Evolutionary conservation across 2,329 filamentous ascomycete species (phyloP).

Genomic region (Colletotrichum truncatum): DNA sequence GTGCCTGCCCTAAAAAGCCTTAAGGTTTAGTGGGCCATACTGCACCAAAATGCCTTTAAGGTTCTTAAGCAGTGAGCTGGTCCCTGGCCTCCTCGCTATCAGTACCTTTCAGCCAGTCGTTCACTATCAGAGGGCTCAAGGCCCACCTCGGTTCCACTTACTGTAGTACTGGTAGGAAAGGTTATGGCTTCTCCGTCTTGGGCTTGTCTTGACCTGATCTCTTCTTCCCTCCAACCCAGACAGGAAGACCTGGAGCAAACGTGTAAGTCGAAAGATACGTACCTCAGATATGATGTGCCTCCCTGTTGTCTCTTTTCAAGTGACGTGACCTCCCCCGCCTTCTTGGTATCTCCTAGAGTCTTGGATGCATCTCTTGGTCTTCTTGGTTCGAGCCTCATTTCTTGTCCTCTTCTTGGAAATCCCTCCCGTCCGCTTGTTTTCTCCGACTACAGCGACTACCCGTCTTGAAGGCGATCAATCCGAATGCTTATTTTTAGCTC

Average conservation of each 20-base stretch:
- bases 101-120: neutral
- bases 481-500: slow-evolving; percentile 17
- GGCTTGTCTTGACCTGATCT: neutral
- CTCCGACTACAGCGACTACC: neutral
- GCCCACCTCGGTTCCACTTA: neutral
- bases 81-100: slow-evolving; percentile 4
- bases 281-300: too few species aligned
- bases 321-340: neutral
- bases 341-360: slow-evolving; percentile 7
- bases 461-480: slow-evolving; percentile 8
- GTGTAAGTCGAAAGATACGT: neutral
- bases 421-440: neutral
- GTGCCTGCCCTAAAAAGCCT: slow-evolving; percentile 14
- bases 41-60: slow-evolving; percentile 6
- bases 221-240: too few species aligned
- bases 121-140: slow-evolving; percentile 1
- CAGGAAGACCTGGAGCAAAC: neutral
- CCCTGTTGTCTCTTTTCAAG: too few species aligned
- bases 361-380: slow-evolving; percentile 23
- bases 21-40: slow-evolving; percentile 18
- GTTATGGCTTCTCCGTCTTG: too few species aligned
- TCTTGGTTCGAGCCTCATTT: slow-evolving; percentile 24
- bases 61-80: slow-evolving; percentile 2
- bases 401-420: slow-evolving; percentile 15
- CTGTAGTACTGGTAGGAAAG: too few species aligned